These are phyloP conservation scores for Nidularia sp. DNA, from an alignment of 768 basidiomycete species.

Conservation along the genomic window DNA sequence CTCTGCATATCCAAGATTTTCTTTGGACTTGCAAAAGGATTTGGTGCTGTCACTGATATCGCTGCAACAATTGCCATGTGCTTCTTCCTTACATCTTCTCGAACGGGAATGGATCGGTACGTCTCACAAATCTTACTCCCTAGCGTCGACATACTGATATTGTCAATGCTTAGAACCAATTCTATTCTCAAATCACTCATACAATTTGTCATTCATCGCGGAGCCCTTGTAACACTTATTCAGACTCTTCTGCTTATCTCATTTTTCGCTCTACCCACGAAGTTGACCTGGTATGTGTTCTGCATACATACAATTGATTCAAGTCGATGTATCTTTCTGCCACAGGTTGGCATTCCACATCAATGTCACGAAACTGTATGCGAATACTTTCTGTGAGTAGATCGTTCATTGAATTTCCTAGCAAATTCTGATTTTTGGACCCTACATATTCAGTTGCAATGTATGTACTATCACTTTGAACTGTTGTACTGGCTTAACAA, in stretches of 20 bases:
- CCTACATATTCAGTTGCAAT: neutral
- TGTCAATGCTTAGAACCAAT: slow-evolving; percentile 25
- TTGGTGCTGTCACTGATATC: slow-evolving; percentile 37
- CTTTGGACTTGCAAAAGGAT: slow-evolving; percentile 42
- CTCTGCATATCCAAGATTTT: slow-evolving; percentile 13
- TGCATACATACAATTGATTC: too few species aligned
- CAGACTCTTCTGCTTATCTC: slow-evolving; percentile 35
- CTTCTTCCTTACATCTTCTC: slow-evolving; percentile 27
- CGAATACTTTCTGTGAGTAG: neutral
- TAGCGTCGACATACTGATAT: neutral
- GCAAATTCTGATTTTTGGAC: neutral
- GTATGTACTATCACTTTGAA: neutral
- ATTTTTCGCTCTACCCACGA: slow-evolving; percentile 30
- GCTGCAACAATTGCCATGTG: slow-evolving; percentile 42
- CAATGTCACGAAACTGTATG: neutral
- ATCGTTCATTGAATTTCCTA: neutral
- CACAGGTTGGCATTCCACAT: neutral
- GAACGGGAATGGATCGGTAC: slow-evolving; percentile 33
- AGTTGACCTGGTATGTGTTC: too few species aligned
- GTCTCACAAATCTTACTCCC: slow-evolving; percentile 4
- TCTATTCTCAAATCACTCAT: slow-evolving; percentile 34
- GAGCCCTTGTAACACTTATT: slow-evolving; percentile 37
- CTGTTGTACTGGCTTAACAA: neutral
- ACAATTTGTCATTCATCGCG: slow-evolving; percentile 36
- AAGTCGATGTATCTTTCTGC: too few species aligned